These are phyloP conservation scores for Tylopilus cervinicoccineus DNA, from an alignment of 768 basidiomycete genomes.

Conservation along the genomic window DNA sequence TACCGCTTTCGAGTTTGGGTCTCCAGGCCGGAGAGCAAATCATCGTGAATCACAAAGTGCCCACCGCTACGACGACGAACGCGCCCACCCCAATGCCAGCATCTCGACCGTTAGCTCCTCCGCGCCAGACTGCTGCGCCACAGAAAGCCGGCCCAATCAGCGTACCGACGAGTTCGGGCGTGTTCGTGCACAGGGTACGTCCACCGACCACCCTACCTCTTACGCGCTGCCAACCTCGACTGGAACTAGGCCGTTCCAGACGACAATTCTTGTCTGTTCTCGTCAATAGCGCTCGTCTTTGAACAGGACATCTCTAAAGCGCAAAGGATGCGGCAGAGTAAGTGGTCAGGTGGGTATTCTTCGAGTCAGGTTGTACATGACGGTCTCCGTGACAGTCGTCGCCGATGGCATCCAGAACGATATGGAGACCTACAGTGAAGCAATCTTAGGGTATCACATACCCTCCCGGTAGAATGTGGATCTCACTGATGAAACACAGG, in stretches of 20 bases:
- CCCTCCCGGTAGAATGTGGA: background rate
- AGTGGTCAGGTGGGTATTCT: constrained; percentile 15
- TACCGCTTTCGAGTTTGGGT: constrained; percentile 73
- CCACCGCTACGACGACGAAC: constrained; percentile 13
- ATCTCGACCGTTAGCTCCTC: constrained; percentile 13
- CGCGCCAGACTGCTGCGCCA: constrained; percentile 11
- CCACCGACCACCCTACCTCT: background rate
- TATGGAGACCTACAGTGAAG: constrained; percentile 73
- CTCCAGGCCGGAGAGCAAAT: constrained; percentile 81
- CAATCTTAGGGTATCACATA: constrained; percentile 72
- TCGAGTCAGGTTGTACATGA: constrained; percentile 4
- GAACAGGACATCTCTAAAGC: constrained; percentile 77
- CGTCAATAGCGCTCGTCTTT: constrained; percentile 80
- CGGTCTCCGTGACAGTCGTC: constrained; percentile 52
- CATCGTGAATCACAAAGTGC: constrained; percentile 55
- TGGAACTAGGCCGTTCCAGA: constrained; percentile 77
- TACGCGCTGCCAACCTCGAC: constrained; percentile 4
- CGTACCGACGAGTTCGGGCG: constrained; percentile 59
- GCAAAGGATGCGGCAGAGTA: constrained; percentile 68
- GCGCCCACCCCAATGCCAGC: constrained; percentile 9
- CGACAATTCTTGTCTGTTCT: constrained; percentile 95
- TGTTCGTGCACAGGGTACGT: constrained; percentile 68
- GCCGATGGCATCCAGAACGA: constrained; percentile 76
- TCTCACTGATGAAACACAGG: constrained; percentile 28
- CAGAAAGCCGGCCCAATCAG: constrained; percentile 44